Percentiles rank a stretch among this genome's conserved stretches.
Conservation (phyloP, 768 basidiomycete genomes). For the Boletus subparvulus region DNA sequence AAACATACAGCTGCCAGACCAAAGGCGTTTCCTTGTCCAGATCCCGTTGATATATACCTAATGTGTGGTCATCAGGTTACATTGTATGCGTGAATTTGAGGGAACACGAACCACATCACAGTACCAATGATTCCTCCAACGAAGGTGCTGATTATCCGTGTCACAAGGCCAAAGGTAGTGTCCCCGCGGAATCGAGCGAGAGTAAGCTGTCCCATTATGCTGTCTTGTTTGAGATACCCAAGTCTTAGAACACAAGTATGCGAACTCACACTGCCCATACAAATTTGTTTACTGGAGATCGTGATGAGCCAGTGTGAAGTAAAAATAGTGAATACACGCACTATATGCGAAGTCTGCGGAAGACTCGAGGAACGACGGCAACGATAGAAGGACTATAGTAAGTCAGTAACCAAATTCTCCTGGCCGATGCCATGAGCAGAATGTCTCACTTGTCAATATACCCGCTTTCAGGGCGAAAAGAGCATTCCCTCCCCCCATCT, state of each 20-base stretch:
- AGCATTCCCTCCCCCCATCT: conserved; percentile 55
- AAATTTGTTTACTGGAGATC: conserved; percentile 53
- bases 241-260: background rate
- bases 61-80: background rate
- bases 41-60: conserved; percentile 72
- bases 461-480: conserved; percentile 74
- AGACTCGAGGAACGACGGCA: conserved; percentile 57
- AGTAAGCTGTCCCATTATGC: conserved; percentile 75
- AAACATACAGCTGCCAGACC: conserved; percentile 68
- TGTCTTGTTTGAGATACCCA: conserved; percentile 23
- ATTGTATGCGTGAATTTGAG: background rate
- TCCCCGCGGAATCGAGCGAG: conserved; percentile 73
- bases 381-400: conserved; percentile 49
- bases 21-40: conserved; percentile 58
- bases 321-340: conserved; percentile 30
- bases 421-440: background rate
- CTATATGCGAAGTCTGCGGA: conserved; percentile 60
- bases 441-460: conserved; percentile 50
- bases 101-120: conserved; percentile 57
- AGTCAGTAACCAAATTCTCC: background rate
- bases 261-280: conserved; percentile 68
- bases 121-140: conserved; percentile 62
- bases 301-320: conserved; percentile 4
- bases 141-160: conserved; percentile 64
- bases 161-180: conserved; percentile 63